Evolutionary conservation across 2,329 filamentous ascomycete genomes (phyloP), one percentile per base, ranked within the genome.

Genomic region (Fusarium siculi): DNA sequence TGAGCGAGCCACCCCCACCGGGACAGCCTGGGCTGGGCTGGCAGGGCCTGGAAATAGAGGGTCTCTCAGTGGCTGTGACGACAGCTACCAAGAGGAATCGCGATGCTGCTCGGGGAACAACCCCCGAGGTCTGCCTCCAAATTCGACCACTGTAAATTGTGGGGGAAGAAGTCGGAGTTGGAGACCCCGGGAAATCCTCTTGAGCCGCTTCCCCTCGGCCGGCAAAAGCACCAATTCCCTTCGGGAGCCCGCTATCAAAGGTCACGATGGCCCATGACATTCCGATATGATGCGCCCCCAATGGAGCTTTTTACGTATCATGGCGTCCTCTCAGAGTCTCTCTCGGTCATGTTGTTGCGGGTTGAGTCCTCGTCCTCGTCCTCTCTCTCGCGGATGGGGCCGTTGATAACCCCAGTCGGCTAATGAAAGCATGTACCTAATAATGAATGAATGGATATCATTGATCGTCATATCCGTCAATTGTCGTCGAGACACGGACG

Each of bases 151-250:
- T 36, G 49, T 36, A 63, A 67, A 69, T 42, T 76, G 75, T 77
- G 75, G 75, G 75, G 75, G 65, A 69, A 77, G 73, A 77, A 74
- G 77, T 72, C 75, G 75, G 75, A 60, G 67, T 70, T 67, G 66
- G 64, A 65, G 63, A 64, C 66, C 75, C 80, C 80, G 80, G 79
- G 78, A 81, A 81, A 81, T 81, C 79, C 77, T 81, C 79, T 81
- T 81, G 77, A 70, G 57, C 64, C 73, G 74, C 75, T 76, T 78
- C 76, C 76, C 71, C 74, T 78, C 75, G 76, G 74, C 74, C 73
- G 75, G 74, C 75, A 75, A 66, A 63, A 62, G 57, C 72, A 71
- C 66, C 69, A 66, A 70, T 58, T 55, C 19, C 9, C 70, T 53
- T 73, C 68, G 70, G 72, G 52, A 73, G 61, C 40, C 52, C 47